These are phyloP conservation scores for Tylopilus felleus DNA, from an alignment of 768 basidiomycete species.

Conservation along the genomic window DNA sequence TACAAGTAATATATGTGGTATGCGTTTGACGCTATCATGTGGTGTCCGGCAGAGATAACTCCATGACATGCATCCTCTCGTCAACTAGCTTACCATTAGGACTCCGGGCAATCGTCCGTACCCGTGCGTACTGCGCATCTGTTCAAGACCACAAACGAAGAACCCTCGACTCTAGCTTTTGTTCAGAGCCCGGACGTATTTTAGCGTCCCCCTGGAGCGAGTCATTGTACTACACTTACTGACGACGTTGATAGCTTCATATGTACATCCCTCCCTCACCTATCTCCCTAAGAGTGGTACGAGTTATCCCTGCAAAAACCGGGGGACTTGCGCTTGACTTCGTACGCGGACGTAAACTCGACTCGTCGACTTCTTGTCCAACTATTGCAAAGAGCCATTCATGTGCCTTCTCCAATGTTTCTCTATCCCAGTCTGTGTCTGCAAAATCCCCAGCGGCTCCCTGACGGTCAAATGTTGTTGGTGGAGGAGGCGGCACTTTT, in stretches of 20 bases:
- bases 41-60: no score
- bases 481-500: slow-evolving; percentile 40
- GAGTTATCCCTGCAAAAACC: slow-evolving; percentile 6
- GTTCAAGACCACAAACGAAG: no score
- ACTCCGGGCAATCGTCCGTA: no score
- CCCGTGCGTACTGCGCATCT: no score
- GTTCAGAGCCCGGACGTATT: not conserved
- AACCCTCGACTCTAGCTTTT: not conserved
- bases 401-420: slow-evolving; percentile 35
- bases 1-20: no score
- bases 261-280: slow-evolving; percentile 56
- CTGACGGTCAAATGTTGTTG: slow-evolving; percentile 36
- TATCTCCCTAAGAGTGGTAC: slow-evolving; percentile 24
- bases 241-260: slow-evolving; percentile 18
- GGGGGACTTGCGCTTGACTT: slow-evolving; percentile 12
- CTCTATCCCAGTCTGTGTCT: slow-evolving; percentile 36
- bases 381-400: slow-evolving; percentile 35
- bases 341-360: slow-evolving; percentile 4
- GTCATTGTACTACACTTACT: not conserved
- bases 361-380: slow-evolving; percentile 17
- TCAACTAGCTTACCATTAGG: no score
- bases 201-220: not conserved
- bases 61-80: no score
- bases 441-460: slow-evolving; percentile 23
- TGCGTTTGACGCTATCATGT: no score